Conservation (phyloP, 139 green algal genomes). For the Tetraselmis striata region DNA sequence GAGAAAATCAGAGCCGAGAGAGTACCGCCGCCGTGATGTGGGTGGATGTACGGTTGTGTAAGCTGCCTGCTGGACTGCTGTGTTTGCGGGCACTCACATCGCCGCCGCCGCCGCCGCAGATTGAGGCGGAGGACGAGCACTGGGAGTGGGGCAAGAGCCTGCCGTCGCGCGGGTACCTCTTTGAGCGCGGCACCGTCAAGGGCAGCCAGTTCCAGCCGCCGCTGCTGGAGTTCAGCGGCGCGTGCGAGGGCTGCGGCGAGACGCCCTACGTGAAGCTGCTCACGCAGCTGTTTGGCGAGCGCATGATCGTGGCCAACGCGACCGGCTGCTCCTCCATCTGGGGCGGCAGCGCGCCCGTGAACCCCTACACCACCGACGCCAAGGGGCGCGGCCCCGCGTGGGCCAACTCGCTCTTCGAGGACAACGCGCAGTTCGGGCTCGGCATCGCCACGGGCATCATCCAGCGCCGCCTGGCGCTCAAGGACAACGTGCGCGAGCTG, state of each 20-base stretch:
- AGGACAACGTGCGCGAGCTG: constrained; percentile 12
- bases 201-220: constrained; percentile 45
- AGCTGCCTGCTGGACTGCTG: no score
- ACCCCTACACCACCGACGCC: constrained; percentile 45
- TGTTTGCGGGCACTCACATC: neutral
- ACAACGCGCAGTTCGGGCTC: constrained; percentile 47
- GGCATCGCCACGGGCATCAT: constrained; percentile 44
- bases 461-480: constrained; percentile 32
- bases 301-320: constrained; percentile 51
- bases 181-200: constrained; percentile 38
- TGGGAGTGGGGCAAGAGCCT: constrained; percentile 34
- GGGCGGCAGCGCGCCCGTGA: constrained; percentile 44
- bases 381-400: constrained; percentile 45
- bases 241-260: constrained; percentile 48
- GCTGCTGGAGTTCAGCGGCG: constrained; percentile 50
- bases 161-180: constrained; percentile 25
- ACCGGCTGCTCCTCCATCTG: constrained; percentile 52
- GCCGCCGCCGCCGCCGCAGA: no score
- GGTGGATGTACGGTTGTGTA: no score
- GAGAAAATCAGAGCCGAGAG: no score
- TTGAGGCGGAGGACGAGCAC: constrained; percentile 25
- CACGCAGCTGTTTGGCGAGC: constrained; percentile 45
- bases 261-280: constrained; percentile 45
- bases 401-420: constrained; percentile 58
- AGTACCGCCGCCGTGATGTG: no score